Conservation (phyloP, 768 basidiomycete species). For the Mycena crocata region DNA sequence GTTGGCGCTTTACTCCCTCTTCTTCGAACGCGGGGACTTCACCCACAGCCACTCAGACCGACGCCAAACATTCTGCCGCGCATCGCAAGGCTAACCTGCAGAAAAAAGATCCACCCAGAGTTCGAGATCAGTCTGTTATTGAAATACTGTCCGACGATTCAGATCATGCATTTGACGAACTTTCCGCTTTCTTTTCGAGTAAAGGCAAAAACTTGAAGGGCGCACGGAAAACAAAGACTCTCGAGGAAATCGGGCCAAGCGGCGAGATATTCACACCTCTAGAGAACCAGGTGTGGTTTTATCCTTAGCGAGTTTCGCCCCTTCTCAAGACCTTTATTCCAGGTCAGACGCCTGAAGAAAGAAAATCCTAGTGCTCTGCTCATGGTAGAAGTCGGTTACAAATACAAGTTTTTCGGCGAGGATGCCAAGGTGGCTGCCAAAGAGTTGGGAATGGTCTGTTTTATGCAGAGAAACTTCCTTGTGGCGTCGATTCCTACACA, state of each 20-base stretch:
- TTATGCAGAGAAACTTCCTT: slow-evolving; percentile 75
- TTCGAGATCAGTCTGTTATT: background rate
- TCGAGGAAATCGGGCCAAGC: slow-evolving; percentile 68
- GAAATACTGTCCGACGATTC: slow-evolving; percentile 51
- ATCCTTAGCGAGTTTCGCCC: background rate
- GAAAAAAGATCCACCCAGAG: too few species aligned
- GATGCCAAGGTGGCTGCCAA: slow-evolving; percentile 84
- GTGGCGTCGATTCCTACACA: slow-evolving; percentile 81
- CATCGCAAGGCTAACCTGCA: slow-evolving; percentile 53
- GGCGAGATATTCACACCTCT: slow-evolving; percentile 81
- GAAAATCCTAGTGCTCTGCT: slow-evolving; percentile 75
- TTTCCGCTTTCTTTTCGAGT: slow-evolving; percentile 59
- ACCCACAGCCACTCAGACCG: background rate
- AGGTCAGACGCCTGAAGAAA: slow-evolving; percentile 71
- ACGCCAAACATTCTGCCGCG: background rate
- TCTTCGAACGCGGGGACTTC: slow-evolving; percentile 24
- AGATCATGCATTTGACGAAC: slow-evolving; percentile 58
- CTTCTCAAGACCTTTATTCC: background rate
- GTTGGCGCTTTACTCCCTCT: slow-evolving; percentile 56
- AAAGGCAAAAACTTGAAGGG: slow-evolving; percentile 51
- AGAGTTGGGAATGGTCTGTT: slow-evolving; percentile 84
- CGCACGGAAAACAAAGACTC: slow-evolving; percentile 47
- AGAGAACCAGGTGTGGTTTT: slow-evolving; percentile 68
- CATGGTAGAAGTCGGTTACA: slow-evolving; percentile 89
- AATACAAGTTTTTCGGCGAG: slow-evolving; percentile 84